Conservation (phyloP, 2,329 filamentous ascomycete genomes). For the Aureobasidium subglaciale region DNA sequence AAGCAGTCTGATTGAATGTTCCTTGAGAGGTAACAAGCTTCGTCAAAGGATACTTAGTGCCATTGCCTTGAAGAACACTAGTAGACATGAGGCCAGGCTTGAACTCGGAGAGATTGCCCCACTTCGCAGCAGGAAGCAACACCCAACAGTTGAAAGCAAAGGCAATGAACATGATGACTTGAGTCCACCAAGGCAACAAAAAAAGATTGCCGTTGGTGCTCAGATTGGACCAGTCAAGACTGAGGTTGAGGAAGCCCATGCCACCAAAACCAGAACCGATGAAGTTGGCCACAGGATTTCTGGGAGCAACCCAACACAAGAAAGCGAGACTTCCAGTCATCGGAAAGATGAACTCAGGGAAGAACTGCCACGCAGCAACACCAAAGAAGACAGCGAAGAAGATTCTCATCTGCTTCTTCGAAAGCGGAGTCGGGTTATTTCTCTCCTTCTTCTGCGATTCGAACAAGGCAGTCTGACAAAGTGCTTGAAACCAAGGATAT, state of each 20-base stretch:
- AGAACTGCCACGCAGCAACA: conserved; percentile 54
- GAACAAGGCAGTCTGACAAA: conserved; percentile 47
- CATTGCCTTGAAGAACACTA: conserved; percentile 37
- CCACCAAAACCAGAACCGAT: conserved; percentile 55
- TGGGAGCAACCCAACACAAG: conserved; percentile 57
- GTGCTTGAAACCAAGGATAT: conserved; percentile 47
- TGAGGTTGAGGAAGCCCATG: conserved; percentile 55
- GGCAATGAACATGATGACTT: conserved; percentile 48
- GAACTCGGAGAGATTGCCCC: conserved; percentile 47
- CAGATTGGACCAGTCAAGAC: conserved; percentile 55
- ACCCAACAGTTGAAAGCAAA: conserved; percentile 54
- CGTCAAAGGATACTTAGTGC: conserved; percentile 40
- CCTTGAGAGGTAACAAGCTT: conserved; percentile 37
- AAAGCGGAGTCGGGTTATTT: conserved; percentile 43
- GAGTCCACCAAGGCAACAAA: conserved; percentile 53
- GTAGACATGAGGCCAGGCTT: conserved; percentile 53
- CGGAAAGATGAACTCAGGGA: conserved; percentile 55
- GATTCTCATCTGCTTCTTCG: conserved; percentile 48
- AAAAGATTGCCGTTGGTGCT: conserved; percentile 43
- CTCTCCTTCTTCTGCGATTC: conserved; percentile 48
- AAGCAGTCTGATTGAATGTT: conserved; percentile 44
- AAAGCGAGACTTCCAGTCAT: conserved; percentile 55
- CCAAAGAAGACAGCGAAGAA: conserved; percentile 50
- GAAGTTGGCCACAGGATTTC: conserved; percentile 53
- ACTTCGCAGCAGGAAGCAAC: conserved; percentile 52